Base-by-base conservation (phyloP, 306 rosid species). In the Quillaja saponaria region DNA sequence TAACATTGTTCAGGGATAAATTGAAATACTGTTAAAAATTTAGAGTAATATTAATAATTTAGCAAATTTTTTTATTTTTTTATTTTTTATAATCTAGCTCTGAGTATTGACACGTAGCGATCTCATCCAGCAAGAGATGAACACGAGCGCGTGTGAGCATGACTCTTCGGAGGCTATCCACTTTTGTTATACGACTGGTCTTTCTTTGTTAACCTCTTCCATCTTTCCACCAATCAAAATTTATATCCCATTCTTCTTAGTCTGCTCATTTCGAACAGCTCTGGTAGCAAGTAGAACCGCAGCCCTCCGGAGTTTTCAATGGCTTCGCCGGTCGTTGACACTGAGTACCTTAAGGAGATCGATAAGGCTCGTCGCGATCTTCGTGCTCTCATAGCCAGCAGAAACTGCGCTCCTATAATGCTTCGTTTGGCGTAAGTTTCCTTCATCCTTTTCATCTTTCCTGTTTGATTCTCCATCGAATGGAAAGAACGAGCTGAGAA, bases 351-450 rank as follows among this genome's bases (percentile, higher is more conserved):
- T 53, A 89, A 81, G 63, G 78, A 84, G 56, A 57, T 88, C 68
- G 87, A 86, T 49, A 92, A 67, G 67, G 95, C 95, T 78, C 95
- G 94, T 55, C 89, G 96, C n/a, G 72, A 92, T 78, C 96, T 89
- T 68, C 88, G 94, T 1, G 87, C 95, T 25, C 95, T 92, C 77
- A 86, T 92, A 71, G 77, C 96, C 67, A 64, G 44, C 76, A 60
- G 95, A 17, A 81, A 83, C 74, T 92, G 99, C 70, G 90, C 96
- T 55, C 96, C 96, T 8, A 53, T 92, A 71, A 88, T 92, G 99
- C 94, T 92, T 72, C 96, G 99, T 37, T 54, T 88, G 15, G 95
- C 96, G 94, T 92, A 82, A 17, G 5, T 71, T 62, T 40, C 35
- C 69, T 34, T 69, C 48, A 47, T 44, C 58, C 5, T 45, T 12